Base-by-base conservation (phyloP, 768 basidiomycete genomes). In the Albatrellus ellisii region DNA sequence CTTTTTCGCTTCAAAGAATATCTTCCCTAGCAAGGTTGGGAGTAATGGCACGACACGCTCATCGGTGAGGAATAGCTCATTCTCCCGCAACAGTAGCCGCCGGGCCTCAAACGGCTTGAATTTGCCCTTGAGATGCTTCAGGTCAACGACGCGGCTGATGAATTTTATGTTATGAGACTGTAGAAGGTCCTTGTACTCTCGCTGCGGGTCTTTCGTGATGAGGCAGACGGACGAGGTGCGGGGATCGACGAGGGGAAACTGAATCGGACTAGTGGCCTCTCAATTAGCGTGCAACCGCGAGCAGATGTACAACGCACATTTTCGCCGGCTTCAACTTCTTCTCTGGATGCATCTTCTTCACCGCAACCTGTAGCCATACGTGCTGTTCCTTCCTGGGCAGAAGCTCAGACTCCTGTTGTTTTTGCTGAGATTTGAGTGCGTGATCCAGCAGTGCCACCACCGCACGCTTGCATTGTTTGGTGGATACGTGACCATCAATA, bases 1-100 rank as follows among this genome's bases (percentile, higher is more conserved):
- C 91, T 97, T 98, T 65, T 98, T 98, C 1, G 91, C 88, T 24
- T 86, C 74, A 52, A 97, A 90, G 74, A 88, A 98, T 53, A 81
- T 83, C 39, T 75, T 78, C 5, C 95, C 95, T 2, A 98, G 67
- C 36, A 97, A 62, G 46, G 75, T 76, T 1, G 94, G 94, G 43
- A 98, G 71, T 41, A 89, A 62, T n/a, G 84, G 82, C 27, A 94
- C 65, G 32, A 99, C 69, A 22, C 90, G 69, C 47, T 95, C 89
- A 61, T 99, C 95, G 12, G 89, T 90, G 38, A 98, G 69, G 63
- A 97, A 99, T 49, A 98, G 56, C 6, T 78, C 92, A 50, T 94
- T 84, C 57, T 95, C 90, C 56, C 82, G 83, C 51, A 92, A 63
- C 26, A 98, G 61, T 56, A 82, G 64, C 34, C 95, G 66, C 34